Evolutionary conservation across 768 basidiomycete species (phyloP).

Genomic region (Plicaturopsis crispa): DNA sequence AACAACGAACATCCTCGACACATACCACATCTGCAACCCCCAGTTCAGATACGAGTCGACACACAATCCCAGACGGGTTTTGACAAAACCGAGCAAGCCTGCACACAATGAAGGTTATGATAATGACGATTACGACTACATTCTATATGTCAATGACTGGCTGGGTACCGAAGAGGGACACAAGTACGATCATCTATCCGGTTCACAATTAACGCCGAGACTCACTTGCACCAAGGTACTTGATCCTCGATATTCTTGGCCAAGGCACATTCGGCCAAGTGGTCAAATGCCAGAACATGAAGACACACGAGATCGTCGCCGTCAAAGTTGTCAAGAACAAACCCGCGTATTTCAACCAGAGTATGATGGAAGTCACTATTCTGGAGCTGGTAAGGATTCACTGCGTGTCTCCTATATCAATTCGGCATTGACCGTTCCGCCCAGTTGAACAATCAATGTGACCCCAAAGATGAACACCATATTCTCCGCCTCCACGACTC

Average conservation of each 20-base stretch:
- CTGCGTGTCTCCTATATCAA: not conserved
- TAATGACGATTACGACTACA: slow-evolving; percentile 99
- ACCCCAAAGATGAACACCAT: slow-evolving; percentile 93
- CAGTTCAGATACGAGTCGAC: slow-evolving; percentile 91
- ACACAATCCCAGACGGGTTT: slow-evolving; percentile 91
- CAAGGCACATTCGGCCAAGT: slow-evolving; percentile 99
- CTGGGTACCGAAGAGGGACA: slow-evolving; percentile 91
- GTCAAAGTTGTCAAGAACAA: slow-evolving; percentile 99
- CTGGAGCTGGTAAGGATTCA: slow-evolving; percentile 75
- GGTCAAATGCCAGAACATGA: slow-evolving; percentile 99
- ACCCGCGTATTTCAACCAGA: slow-evolving; percentile 98
- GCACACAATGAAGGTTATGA: slow-evolving; percentile 95
- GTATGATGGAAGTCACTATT: slow-evolving; percentile 99
- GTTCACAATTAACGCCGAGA: slow-evolving; percentile 1
- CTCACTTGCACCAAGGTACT: slow-evolving; percentile 50
- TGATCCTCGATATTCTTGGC: slow-evolving; percentile 96
- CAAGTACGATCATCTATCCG: slow-evolving; percentile 54
- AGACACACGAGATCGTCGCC: slow-evolving; percentile 96
- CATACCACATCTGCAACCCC: slow-evolving; percentile 92
- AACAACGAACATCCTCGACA: slow-evolving; percentile 83
- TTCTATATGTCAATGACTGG: slow-evolving; percentile 98
- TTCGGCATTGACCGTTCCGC: slow-evolving; percentile 4
- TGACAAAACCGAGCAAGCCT: slow-evolving; percentile 97
- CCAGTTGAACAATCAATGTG: slow-evolving; percentile 90
- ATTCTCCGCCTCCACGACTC: slow-evolving; percentile 92